These are phyloP conservation scores for Thelephora terrestris DNA, from an alignment of 1,284 basidiomycete species.

Conservation along the genomic window DNA sequence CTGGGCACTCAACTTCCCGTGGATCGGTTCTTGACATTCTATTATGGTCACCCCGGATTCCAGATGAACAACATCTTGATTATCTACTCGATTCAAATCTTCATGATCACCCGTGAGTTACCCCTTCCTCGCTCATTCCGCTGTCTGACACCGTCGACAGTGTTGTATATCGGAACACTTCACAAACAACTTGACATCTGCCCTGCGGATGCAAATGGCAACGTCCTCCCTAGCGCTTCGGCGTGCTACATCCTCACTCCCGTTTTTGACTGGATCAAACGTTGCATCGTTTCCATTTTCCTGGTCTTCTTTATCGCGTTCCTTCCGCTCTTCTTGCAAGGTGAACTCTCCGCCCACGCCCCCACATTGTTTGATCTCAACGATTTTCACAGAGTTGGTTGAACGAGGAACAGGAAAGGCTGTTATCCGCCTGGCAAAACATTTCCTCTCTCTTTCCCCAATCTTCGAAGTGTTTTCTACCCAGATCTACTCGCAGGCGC, in stretches of 20 bases:
- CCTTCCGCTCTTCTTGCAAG: constrained; percentile 91
- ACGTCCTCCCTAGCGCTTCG: constrained; percentile 69
- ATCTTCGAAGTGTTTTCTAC: constrained; percentile 97
- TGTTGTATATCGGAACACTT: constrained; percentile 88
- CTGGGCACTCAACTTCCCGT: constrained; percentile 96
- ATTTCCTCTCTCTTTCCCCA: constrained; percentile 90
- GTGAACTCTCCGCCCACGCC: constrained; percentile 29
- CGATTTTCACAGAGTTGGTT: constrained; percentile 59
- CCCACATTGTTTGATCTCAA: constrained; percentile 1
- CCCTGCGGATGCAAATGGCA: constrained; percentile 70
- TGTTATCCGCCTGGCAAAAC: constrained; percentile 85
- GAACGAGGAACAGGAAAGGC: constrained; percentile 92
- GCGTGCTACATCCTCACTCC: constrained; percentile 93
- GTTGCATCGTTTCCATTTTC: constrained; percentile 93
- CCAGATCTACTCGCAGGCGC: constrained; percentile 93
- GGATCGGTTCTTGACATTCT: constrained; percentile 99
- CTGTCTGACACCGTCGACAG: constrained; percentile 26
- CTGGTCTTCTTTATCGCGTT: constrained; percentile 96
- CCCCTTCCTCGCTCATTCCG: constrained; percentile 4
- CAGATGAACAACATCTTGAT: constrained; percentile 99
- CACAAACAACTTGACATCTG: constrained; percentile 88
- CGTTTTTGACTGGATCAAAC: constrained; percentile 94
- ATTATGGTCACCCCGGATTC: constrained; percentile 99
- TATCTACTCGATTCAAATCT: constrained; percentile 92
- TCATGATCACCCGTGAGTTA: constrained; percentile 80